Base-by-base conservation (phyloP, 306 rosid genomes). In the Fragaria ananassa region DNA sequence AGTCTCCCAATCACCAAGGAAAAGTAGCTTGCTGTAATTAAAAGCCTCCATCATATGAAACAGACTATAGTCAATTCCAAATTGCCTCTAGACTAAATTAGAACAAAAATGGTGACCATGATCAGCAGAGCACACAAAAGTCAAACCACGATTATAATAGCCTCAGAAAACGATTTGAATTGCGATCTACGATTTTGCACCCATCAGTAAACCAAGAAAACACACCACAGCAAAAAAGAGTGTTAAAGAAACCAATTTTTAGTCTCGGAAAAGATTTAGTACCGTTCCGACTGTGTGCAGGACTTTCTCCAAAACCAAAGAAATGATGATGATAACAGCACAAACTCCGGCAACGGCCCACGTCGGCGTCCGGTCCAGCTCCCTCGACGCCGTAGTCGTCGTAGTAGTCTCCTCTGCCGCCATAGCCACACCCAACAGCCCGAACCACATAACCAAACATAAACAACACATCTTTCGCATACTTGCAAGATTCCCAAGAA, bases 321-420 rank as follows among this genome's bases (percentile, higher is more conserved):
- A 96, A 45, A 96, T 62, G 75, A 96, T 60, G 78, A 96, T 91
- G 76, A 96, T 89, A 37, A 88, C 77, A 67, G 97, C 86, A 76
- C 93, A 96, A 19, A 96, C 97, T 72, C 86, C 86, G 18, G 97
- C 92, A 54, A 96, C 93, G 49, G 99, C 97, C 98, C 99, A 92
- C 0, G 99, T 92, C 12, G 98, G 97, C 47, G 99, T 96, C 80
- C 81, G 84, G 82, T 91, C 90, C 35, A 96, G 97, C 15, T 88
- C 75, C 74, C 85, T 90, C 10, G 85, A 57, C 80, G 18, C 42
- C 37, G 56, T 66, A 57, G 81, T 72, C 1, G 75, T 54, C 49
- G 62, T 72, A 19, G 64, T 77, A 1, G 72, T 47, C 45, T 74
- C 87, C 18, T 80, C 42, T 4, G 93, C 89, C 42, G 88, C 99